These are phyloP conservation scores for Penicillium salamii DNA, from an alignment of 495 filamentous ascomycete genomes.

Conservation along the genomic window DNA sequence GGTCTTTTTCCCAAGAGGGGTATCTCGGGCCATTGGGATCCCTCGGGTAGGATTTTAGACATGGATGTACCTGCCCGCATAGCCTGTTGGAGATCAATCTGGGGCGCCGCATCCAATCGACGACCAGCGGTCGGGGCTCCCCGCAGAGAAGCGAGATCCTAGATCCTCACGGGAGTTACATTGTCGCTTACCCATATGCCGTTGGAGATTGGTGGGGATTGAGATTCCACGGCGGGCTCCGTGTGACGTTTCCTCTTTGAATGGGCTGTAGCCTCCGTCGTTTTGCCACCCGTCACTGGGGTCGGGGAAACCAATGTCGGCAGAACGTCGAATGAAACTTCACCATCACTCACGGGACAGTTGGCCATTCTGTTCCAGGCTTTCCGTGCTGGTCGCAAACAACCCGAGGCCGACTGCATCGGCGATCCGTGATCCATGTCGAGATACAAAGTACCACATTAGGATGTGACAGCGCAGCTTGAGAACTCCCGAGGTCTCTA, in stretches of 20 bases:
- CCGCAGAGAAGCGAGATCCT: slow-evolving; percentile 10
- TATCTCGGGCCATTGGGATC: slow-evolving; percentile 8
- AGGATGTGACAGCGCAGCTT: background rate
- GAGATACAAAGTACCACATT: background rate
- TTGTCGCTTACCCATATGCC: background rate
- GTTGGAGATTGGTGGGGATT: background rate
- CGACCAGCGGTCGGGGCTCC: slow-evolving; percentile 3
- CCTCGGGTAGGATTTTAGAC: slow-evolving; percentile 3
- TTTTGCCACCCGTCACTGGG: slow-evolving; percentile 5
- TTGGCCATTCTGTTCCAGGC: background rate
- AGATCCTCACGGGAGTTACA: slow-evolving; percentile 8
- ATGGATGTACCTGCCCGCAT: slow-evolving; percentile 1
- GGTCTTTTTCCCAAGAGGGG: slow-evolving; percentile 1
- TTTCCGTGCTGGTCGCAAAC: slow-evolving; percentile 1
- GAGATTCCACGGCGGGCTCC: slow-evolving; percentile 3
- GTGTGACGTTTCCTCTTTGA: slow-evolving; percentile 1
- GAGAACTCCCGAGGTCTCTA: background rate
- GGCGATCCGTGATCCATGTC: slow-evolving; percentile 2
- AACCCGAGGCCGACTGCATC: slow-evolving; percentile 18
- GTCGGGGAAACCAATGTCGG: background rate
- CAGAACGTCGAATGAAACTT: background rate
- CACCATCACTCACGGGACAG: slow-evolving; percentile 8
- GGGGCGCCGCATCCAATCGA: slow-evolving; percentile 1
- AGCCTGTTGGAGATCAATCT: slow-evolving; percentile 3
- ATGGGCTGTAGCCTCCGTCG: background rate